Conservation (phyloP, 2,329 filamentous ascomycete species). For the Monosporascus sp. region DNA sequence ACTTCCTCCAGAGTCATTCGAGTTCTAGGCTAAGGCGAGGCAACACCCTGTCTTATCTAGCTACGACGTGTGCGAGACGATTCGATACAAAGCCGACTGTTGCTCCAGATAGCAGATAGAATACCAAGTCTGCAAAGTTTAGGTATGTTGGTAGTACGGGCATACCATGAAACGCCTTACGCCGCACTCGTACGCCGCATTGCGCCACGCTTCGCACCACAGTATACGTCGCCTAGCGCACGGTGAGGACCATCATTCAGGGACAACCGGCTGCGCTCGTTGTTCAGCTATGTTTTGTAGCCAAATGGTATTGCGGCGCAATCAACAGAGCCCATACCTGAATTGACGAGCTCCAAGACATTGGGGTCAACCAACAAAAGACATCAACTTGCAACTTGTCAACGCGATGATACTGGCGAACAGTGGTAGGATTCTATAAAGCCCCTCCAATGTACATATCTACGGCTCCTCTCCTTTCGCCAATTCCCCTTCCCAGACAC, state of each 20-base stretch:
- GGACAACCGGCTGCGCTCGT: neutral
- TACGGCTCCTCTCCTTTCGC: neutral
- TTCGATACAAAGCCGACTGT: too few species aligned
- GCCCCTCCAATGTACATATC: neutral
- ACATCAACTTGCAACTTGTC: too few species aligned
- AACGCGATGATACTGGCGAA: neutral
- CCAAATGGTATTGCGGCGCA: neutral
- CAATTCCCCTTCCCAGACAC: slow-evolving; percentile 3
- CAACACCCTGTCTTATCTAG: too few species aligned
- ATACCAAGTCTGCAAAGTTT: too few species aligned
- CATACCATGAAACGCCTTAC: neutral
- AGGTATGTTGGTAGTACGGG: neutral
- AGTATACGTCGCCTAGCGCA: neutral
- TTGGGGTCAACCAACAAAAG: neutral
- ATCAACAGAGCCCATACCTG: neutral
- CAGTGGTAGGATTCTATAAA: neutral
- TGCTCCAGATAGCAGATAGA: too few species aligned
- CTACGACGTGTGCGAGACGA: too few species aligned
- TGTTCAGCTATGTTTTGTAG: neutral
- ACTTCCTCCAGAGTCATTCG: too few species aligned
- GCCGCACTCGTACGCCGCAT: neutral
- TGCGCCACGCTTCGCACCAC: neutral
- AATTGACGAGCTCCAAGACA: neutral
- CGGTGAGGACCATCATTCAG: neutral
- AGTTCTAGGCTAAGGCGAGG: too few species aligned